Percentiles rank a stretch among this genome's conserved stretches.
phyloP scores from a whole-genome alignment of 768 basidiomycete species.

The Mycena indigotica region DNA sequence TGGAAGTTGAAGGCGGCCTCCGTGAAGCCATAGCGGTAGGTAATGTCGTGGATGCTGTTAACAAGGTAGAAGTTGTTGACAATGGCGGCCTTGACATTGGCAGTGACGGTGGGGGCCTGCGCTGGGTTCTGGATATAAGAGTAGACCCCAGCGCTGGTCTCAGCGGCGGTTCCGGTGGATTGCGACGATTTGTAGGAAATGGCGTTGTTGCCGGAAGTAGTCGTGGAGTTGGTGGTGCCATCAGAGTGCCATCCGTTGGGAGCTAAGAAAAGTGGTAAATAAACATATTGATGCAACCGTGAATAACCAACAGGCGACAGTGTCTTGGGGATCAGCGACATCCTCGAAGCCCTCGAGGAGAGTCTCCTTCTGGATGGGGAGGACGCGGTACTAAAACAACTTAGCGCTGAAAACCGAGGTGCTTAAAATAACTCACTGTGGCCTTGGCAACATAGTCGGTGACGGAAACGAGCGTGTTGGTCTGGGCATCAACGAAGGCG shows the following conservation, averaged over 20 bases:
- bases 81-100: constrained; percentile 53
- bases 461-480: constrained; percentile 41
- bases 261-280: constrained; percentile 22
- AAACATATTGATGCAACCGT: not conserved
- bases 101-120: constrained; percentile 37
- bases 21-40: constrained; percentile 52
- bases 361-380: constrained; percentile 53
- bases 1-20: constrained; percentile 54
- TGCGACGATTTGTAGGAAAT: constrained; percentile 31
- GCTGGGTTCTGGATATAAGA: constrained; percentile 37
- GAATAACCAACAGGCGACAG: constrained; percentile 32
- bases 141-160: constrained; percentile 44
- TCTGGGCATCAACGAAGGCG: constrained; percentile 50
- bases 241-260: constrained; percentile 46
- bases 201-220: constrained; percentile 42
- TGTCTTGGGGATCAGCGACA: constrained; percentile 50
- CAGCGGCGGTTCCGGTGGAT: constrained; percentile 22
- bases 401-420: not conserved
- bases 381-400: constrained; percentile 42
- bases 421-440: constrained; percentile 35
- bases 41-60: constrained; percentile 53
- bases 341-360: constrained; percentile 46
- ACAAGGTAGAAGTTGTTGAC: constrained; percentile 42
- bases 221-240: constrained; percentile 21
- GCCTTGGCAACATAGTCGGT: constrained; percentile 49